These are phyloP conservation scores for Thielaviopsis populi DNA, from an alignment of 2,329 filamentous ascomycete species.

Conservation along the genomic window DNA sequence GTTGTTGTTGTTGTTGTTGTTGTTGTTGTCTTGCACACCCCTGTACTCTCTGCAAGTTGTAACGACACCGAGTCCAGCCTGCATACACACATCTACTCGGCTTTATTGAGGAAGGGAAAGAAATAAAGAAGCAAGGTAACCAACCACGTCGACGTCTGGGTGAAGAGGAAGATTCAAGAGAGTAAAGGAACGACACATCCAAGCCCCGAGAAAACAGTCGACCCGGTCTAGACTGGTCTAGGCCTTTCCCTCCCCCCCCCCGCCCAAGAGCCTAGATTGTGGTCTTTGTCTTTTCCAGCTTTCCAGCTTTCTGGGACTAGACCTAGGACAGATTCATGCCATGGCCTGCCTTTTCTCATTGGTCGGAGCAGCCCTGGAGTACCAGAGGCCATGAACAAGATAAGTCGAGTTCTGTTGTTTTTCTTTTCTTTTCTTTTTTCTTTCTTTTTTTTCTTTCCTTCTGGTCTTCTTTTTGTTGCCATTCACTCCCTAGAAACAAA, in stretches of 20 bases:
- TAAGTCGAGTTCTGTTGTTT: neutral
- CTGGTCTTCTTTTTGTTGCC: neutral
- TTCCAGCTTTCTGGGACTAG: neutral
- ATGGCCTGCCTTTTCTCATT: neutral
- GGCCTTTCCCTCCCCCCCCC: neutral
- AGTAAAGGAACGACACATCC: neutral
- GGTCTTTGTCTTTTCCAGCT: slow-evolving; percentile 7
- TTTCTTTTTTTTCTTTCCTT: neutral
- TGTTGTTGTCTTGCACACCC: neutral
- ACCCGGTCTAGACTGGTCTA: slow-evolving; percentile 1
- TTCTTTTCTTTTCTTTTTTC: neutral
- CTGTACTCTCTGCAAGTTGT: neutral
- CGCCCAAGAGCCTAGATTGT: slow-evolving; percentile 1
- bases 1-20: too few relatives aligned
- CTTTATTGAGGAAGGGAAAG: neutral
- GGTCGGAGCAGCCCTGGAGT: neutral
- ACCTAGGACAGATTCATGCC: neutral
- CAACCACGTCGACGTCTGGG: neutral
- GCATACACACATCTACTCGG: neutral
- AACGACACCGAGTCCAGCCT: neutral
- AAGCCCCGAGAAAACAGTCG: neutral
- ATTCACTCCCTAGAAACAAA: neutral
- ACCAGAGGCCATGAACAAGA: neutral
- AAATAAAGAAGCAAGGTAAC: neutral
- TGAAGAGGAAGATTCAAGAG: neutral